phyloP scores from a whole-genome alignment of 768 basidiomycete genomes.

The Leccinellum luteum region DNA sequence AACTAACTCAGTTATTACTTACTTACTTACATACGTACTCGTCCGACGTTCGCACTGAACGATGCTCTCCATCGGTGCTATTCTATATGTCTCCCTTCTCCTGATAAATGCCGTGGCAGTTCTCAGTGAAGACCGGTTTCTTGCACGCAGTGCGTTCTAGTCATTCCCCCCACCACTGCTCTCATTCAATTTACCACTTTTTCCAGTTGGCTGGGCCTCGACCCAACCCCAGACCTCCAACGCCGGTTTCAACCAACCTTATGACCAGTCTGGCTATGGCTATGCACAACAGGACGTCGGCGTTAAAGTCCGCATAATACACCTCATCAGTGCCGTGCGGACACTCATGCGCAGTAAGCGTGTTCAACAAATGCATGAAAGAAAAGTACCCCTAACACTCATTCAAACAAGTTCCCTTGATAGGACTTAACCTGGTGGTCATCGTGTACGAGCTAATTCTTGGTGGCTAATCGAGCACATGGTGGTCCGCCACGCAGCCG shows the following conservation, averaged over 20 bases:
- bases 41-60: conserved; percentile 7
- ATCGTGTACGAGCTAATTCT: conserved; percentile 83
- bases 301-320: conserved; percentile 83
- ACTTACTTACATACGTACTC: conserved; percentile 1
- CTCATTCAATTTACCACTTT: conserved; percentile 16
- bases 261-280: conserved; percentile 63
- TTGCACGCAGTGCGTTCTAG: conserved; percentile 73
- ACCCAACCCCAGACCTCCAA: conserved; percentile 56
- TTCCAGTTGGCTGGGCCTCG: conserved; percentile 85
- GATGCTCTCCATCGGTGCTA: conserved; percentile 63
- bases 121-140: conserved; percentile 93
- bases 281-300: conserved; percentile 56
- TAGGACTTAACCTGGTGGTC: conserved; percentile 81
- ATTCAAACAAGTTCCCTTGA: conserved; percentile 75
- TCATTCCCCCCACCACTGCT: conserved; percentile 2
- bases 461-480: conserved; percentile 41
- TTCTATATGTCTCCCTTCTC: conserved; percentile 84
- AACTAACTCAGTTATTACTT: too few relatives aligned
- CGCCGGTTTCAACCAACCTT: conserved; percentile 60
- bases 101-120: conserved; percentile 94
- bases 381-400: conserved; percentile 12
- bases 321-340: conserved; percentile 91
- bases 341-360: conserved; percentile 96
- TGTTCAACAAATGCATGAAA: conserved; percentile 11
- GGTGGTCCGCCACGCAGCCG: conserved; percentile 12